Evolutionary conservation across 164 flowering plant genomes (phyloP).

Genomic region (Cinnamomum chago): DNA sequence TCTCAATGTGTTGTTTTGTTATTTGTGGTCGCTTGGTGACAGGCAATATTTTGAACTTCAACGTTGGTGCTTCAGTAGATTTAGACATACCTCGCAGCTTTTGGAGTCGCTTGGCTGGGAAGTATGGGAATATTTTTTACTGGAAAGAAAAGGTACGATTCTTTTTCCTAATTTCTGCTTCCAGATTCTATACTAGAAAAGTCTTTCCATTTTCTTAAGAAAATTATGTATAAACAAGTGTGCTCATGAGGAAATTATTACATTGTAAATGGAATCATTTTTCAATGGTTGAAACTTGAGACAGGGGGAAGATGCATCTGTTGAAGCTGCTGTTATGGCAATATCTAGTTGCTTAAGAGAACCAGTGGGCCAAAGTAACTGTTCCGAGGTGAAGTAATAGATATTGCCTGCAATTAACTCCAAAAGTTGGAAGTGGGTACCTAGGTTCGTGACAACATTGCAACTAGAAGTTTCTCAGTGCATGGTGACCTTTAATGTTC

Average conservation of each 20-base stretch:
- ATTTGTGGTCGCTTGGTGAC: not conserved
- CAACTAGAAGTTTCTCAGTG: not conserved
- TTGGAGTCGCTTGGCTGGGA: constrained; percentile 94
- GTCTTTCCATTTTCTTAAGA: not conserved
- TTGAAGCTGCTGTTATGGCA: constrained; percentile 95
- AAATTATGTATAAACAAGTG: not conserved
- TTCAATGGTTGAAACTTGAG: constrained; percentile 16
- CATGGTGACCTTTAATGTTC: not conserved
- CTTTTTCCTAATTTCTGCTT: not conserved
- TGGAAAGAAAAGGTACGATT: constrained; percentile 87
- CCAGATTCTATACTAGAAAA: not conserved
- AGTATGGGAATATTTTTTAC: constrained; percentile 90
- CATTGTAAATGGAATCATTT: not conserved
- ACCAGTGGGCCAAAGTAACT: constrained; percentile 74
- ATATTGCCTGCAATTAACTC: not conserved
- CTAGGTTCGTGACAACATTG: not conserved
- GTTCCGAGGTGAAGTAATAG: constrained; percentile 68
- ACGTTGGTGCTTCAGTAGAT: constrained; percentile 85
- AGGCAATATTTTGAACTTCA: constrained; percentile 92
- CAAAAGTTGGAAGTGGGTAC: not conserved
- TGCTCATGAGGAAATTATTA: not conserved
- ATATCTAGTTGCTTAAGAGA: constrained; percentile 82
- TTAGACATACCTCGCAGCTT: constrained; percentile 90
- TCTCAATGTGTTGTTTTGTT: too few species aligned
- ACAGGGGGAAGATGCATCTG: constrained; percentile 94